phyloP scores from a whole-genome alignment of 1,139 yeast genomes.

The Eremothecium sinecaudum region DNA sequence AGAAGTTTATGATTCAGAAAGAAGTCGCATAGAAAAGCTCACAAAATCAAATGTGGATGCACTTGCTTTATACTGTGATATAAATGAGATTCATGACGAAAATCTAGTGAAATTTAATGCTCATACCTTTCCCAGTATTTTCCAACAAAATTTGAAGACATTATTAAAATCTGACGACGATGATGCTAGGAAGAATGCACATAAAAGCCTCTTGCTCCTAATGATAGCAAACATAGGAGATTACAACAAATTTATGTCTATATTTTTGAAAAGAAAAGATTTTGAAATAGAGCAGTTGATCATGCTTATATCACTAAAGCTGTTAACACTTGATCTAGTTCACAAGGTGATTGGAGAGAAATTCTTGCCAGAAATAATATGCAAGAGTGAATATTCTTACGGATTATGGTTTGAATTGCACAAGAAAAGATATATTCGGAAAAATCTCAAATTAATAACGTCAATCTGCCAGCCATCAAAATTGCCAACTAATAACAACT shows the following conservation, averaged over 20 bases:
- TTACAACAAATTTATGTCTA: constrained; percentile 27
- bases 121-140: constrained; percentile 24
- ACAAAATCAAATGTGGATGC: constrained; percentile 16
- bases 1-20: constrained; percentile 26
- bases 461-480: constrained; percentile 10
- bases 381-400: constrained; percentile 7
- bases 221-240: constrained; percentile 21
- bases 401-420: constrained; percentile 20
- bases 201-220: constrained; percentile 19
- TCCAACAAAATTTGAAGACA: constrained; percentile 24
- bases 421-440: constrained; percentile 19
- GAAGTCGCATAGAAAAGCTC: constrained; percentile 18
- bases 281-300: constrained; percentile 19
- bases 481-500: constrained; percentile 8
- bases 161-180: constrained; percentile 12
- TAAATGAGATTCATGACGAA: constrained; percentile 11
- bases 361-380: constrained; percentile 15
- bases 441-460: constrained; percentile 18
- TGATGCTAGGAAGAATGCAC: constrained; percentile 10
- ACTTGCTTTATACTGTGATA: constrained; percentile 11
- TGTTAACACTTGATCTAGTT: constrained; percentile 25
- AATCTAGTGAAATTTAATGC: constrained; percentile 4
- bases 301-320: constrained; percentile 20
- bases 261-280: constrained; percentile 26
- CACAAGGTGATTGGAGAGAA: constrained; percentile 20